Evolutionary conservation across 2,329 filamentous ascomycete species (phyloP).

Genomic region (Leptosphaerulina australis): DNA sequence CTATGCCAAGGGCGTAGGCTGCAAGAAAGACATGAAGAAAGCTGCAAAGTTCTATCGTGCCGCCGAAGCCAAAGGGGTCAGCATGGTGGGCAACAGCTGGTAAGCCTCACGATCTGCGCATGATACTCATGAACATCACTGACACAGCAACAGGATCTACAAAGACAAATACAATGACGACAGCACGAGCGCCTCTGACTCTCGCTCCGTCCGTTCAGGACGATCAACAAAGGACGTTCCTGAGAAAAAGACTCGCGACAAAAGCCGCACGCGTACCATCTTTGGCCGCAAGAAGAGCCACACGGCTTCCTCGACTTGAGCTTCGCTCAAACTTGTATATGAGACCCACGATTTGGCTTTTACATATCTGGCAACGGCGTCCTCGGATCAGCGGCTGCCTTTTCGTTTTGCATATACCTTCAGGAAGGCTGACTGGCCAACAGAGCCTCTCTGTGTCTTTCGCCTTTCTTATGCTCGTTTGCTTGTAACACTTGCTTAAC

Average conservation of each 20-base stretch:
- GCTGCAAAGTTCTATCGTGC: conserved; percentile 88
- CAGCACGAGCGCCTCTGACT: conserved; percentile 39
- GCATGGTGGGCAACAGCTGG: conserved; percentile 98
- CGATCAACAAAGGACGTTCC: conserved; percentile 50
- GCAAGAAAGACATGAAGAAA: conserved; percentile 95
- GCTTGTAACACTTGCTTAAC: conserved; percentile 11
- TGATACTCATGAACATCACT: conserved; percentile 5
- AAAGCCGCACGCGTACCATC: conserved; percentile 75
- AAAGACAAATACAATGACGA: conserved; percentile 83
- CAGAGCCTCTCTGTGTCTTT: conserved; percentile 5
- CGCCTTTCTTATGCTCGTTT: conserved; percentile 14
- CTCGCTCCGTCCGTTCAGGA: conserved; percentile 56
- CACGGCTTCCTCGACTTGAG: conserved; percentile 24
- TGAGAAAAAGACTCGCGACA: conserved; percentile 71
- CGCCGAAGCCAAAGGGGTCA: conserved; percentile 92
- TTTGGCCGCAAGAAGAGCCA: conserved; percentile 67
- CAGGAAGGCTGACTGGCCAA: conserved; percentile 7
- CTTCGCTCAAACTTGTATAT: conserved; percentile 30
- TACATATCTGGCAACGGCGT: conserved; percentile 43
- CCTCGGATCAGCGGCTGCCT: conserved; percentile 31
- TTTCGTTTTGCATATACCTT: conserved; percentile 41
- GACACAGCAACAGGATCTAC: conserved; percentile 73
- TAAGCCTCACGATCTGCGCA: conserved; percentile 58
- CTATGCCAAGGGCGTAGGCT: conserved; percentile 90
- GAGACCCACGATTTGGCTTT: conserved; percentile 43